These are phyloP conservation scores for Neophaeococcomyces aloes DNA, from an alignment of 2,329 filamentous ascomycete genomes.

Conservation along the genomic window DNA sequence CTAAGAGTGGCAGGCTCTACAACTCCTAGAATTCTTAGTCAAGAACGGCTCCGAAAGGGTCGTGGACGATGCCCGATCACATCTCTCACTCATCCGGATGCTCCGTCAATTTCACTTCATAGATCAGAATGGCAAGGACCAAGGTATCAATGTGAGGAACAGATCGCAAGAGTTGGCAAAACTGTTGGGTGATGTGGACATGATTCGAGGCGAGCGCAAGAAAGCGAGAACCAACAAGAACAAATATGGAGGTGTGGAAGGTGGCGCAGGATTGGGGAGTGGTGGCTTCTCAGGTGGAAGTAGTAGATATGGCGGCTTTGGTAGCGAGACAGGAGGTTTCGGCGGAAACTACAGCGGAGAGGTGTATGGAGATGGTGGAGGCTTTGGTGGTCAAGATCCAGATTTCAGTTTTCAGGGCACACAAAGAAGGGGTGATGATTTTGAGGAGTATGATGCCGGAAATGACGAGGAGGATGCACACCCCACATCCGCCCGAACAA, in stretches of 20 bases:
- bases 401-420: conserved; percentile 54
- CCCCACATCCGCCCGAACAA: conserved; percentile 37
- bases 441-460: conserved; percentile 95
- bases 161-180: conserved; percentile 91
- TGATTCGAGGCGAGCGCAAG: conserved; percentile 56
- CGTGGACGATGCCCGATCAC: conserved; percentile 90
- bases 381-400: conserved; percentile 68
- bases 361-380: conserved; percentile 92
- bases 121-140: conserved; percentile 91
- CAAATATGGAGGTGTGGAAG: conserved; percentile 92
- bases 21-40: conserved; percentile 91
- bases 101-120: conserved; percentile 97
- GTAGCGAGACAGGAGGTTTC: conserved; percentile 54
- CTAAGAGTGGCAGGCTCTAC: conserved; percentile 48
- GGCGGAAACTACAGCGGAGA: conserved; percentile 56
- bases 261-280: conserved; percentile 54
- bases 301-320: conserved; percentile 78
- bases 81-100: conserved; percentile 95
- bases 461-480: conserved; percentile 60
- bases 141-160: conserved; percentile 95
- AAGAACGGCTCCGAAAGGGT: conserved; percentile 97
- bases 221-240: conserved; percentile 83
- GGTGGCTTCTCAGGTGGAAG: conserved; percentile 46
- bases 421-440: conserved; percentile 57
- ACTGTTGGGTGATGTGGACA: conserved; percentile 63